A percentile compares a stretch with the other conserved stretches of the same genome.
phyloP scores from a whole-genome alignment of 1,284 basidiomycete genomes.

The Tilletia walkeri region DNA sequence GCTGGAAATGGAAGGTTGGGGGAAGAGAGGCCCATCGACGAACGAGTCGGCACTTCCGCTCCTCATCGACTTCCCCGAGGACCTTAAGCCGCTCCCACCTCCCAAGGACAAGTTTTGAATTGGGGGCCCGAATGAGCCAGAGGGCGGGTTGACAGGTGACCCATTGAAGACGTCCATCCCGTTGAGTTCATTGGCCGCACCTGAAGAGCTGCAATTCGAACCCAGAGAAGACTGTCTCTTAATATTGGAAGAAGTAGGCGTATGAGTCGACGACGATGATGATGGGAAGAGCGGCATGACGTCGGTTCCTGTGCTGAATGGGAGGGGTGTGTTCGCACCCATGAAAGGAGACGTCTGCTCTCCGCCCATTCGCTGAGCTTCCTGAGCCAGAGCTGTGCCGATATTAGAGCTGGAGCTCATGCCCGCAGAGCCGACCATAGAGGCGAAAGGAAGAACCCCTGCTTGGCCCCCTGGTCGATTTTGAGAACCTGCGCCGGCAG shows the following conservation, averaged over 20 bases:
- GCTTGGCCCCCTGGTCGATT: background rate
- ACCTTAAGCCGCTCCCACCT: background rate
- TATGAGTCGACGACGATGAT: background rate
- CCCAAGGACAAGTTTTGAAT: conserved; percentile 11
- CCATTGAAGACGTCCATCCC: conserved; percentile 9
- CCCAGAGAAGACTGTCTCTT: background rate
- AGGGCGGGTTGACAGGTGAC: conserved; percentile 13
- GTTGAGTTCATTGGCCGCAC: background rate
- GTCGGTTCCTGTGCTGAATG: background rate
- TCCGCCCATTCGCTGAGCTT: background rate
- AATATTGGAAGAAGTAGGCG: background rate
- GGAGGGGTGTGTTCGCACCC: background rate
- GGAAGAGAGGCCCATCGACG: conserved; percentile 7
- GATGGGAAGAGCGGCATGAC: conserved; percentile 3
- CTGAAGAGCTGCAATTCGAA: background rate
- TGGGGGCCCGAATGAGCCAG: conserved; percentile 6
- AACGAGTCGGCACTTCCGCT: background rate
- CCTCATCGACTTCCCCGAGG: background rate
- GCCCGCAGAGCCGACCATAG: no score
- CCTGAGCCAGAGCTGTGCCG: background rate
- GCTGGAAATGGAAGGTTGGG: background rate
- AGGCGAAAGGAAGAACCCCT: no score
- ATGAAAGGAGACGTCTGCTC: conserved; percentile 14
- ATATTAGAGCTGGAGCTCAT: background rate
- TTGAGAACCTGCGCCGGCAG: background rate